Conservation (phyloP, 371 early-diverging fungal species). For the Sporodiniella umbellata region DNA sequence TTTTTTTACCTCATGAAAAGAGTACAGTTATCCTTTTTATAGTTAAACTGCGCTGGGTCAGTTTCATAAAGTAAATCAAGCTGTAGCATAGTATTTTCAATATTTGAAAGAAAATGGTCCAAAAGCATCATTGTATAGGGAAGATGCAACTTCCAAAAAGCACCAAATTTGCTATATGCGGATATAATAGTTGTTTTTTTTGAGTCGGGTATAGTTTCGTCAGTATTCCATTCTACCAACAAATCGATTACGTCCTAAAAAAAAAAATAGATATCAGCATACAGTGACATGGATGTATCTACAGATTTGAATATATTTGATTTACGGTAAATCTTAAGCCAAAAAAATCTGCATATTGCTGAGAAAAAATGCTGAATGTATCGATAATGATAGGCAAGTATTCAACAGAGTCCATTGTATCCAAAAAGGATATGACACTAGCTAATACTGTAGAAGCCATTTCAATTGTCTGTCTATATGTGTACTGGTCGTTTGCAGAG, state of each 20-base stretch:
- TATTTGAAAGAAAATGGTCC: slow-evolving; percentile 49
- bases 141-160: slow-evolving; percentile 27
- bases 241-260: slow-evolving; percentile 61
- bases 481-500: slow-evolving; percentile 15
- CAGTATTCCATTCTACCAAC: slow-evolving; percentile 70
- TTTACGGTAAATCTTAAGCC: slow-evolving; percentile 33
- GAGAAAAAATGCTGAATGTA: slow-evolving; percentile 21
- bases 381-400: slow-evolving; percentile 29
- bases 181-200: slow-evolving; percentile 17
- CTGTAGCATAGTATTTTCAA: slow-evolving; percentile 12
- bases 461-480: slow-evolving; percentile 19
- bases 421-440: slow-evolving; percentile 32
- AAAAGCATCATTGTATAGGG: slow-evolving; percentile 44
- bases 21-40: slow-evolving; percentile 18
- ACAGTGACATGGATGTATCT: not conserved
- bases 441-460: slow-evolving; percentile 24
- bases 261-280: not conserved
- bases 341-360: slow-evolving; percentile 24
- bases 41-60: slow-evolving; percentile 2
- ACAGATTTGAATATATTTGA: too few species aligned
- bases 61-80: not conserved
- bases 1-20: slow-evolving; percentile 19
- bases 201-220: slow-evolving; percentile 39
- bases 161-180: slow-evolving; percentile 16
- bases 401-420: slow-evolving; percentile 36